Percentiles rank a stretch among this genome's conserved stretches.
phyloP scores from a whole-genome alignment of 345 rosid species.

The Linum usitatissimum region DNA sequence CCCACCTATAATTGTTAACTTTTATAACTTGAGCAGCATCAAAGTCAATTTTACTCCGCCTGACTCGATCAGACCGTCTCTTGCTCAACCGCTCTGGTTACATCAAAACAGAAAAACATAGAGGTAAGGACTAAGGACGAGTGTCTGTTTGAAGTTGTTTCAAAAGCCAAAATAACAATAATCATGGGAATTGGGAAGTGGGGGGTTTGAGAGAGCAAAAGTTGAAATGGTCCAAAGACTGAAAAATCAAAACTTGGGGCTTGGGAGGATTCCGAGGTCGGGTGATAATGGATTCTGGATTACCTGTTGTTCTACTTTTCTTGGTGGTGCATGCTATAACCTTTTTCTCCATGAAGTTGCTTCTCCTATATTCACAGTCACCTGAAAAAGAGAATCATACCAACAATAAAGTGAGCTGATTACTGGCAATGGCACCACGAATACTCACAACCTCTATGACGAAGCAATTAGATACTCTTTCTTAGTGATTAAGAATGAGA shows the following conservation, averaged over 20 bases:
- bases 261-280: background rate
- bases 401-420: conserved; percentile 23
- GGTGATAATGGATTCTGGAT: conserved; percentile 22
- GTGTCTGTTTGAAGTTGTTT: background rate
- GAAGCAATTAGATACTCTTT: conserved; percentile 16
- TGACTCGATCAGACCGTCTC: conserved; percentile 40
- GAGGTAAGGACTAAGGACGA: conserved; percentile 6
- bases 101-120: conserved; percentile 2
- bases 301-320: conserved; percentile 83
- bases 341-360: conserved; percentile 56
- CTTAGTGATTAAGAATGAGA: conserved; percentile 2
- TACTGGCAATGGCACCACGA: conserved; percentile 24
- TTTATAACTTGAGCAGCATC: conserved; percentile 56
- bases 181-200: background rate
- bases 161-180: conserved; percentile 2
- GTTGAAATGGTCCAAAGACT: conserved; percentile 28
- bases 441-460: conserved; percentile 24
- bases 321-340: conserved; percentile 55
- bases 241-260: background rate
- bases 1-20: conserved; percentile 53
- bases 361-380: conserved; percentile 63
- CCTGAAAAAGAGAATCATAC: conserved; percentile 45
- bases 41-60: conserved; percentile 46
- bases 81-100: conserved; percentile 39
- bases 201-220: conserved; percentile 5